Evolutionary conservation across 2,329 filamentous ascomycete species (phyloP).

Genomic region (Fusarium torreyae): DNA sequence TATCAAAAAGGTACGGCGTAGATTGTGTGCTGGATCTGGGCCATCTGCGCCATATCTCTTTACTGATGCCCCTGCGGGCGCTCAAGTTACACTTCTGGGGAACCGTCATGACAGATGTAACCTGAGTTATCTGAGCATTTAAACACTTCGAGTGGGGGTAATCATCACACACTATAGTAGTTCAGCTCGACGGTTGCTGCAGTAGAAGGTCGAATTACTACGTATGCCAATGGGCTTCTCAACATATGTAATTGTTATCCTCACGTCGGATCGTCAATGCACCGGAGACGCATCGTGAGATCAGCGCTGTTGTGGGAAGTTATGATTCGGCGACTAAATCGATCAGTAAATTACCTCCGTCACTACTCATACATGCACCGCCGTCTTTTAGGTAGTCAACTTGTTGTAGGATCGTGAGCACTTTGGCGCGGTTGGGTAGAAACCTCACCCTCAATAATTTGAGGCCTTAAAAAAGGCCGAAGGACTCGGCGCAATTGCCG

Average conservation of each 20-base stretch:
- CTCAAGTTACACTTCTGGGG: slow-evolving; percentile 19
- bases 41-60: slow-evolving; percentile 43
- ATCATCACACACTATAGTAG: slow-evolving; percentile 18
- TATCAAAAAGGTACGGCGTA: slow-evolving; percentile 30
- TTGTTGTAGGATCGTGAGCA: slow-evolving; percentile 14
- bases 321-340: slow-evolving; percentile 14
- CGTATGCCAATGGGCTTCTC: not conserved
- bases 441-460: slow-evolving; percentile 31
- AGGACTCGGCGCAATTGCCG: slow-evolving; percentile 37
- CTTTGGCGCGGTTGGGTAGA: slow-evolving; percentile 8
- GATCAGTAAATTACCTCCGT: not conserved
- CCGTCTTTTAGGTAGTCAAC: slow-evolving; percentile 7
- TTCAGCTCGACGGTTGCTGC: slow-evolving; percentile 13
- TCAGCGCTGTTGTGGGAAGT: slow-evolving; percentile 37
- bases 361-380: slow-evolving; percentile 12
- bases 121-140: slow-evolving; percentile 17
- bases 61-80: slow-evolving; percentile 44
- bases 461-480: slow-evolving; percentile 22
- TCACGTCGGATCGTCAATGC: slow-evolving; percentile 22
- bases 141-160: slow-evolving; percentile 25
- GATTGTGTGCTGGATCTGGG: slow-evolving; percentile 21
- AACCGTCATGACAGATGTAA: slow-evolving; percentile 23
- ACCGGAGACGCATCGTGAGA: slow-evolving; percentile 24
- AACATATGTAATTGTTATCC: slow-evolving; percentile 2
- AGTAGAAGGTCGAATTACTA: slow-evolving; percentile 3